Evolutionary conservation across 768 basidiomycete species (phyloP).

Genomic region (Hirschioporus abietinus): DNA sequence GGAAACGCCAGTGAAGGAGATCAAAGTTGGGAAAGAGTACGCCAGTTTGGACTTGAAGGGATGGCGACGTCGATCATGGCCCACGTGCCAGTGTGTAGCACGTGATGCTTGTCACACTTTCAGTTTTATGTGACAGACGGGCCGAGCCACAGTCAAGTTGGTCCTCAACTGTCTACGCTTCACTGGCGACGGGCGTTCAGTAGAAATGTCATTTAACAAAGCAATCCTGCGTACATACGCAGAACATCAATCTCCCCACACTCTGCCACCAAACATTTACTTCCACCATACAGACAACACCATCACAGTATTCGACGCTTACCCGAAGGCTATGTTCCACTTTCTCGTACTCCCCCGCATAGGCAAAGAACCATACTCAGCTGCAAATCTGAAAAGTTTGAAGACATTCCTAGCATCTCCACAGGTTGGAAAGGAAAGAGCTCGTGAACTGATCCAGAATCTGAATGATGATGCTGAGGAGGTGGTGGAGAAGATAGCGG

Average conservation of each 20-base stretch:
- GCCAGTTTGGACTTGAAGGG: too few relatives aligned
- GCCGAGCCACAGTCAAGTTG: not conserved
- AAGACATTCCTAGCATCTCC: slow-evolving; percentile 37
- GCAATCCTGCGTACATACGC: slow-evolving; percentile 63
- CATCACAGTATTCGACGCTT: slow-evolving; percentile 69
- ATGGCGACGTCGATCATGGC: too few relatives aligned
- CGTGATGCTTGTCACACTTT: too few relatives aligned
- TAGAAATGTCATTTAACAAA: slow-evolving; percentile 23
- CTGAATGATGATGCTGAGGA: slow-evolving; percentile 53
- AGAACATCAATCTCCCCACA: slow-evolving; percentile 36
- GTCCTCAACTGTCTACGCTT: slow-evolving; percentile 15
- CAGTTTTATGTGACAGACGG: too few relatives aligned
- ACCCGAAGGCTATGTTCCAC: slow-evolving; percentile 83
- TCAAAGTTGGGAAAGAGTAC: not conserved
- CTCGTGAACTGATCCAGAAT: slow-evolving; percentile 47
- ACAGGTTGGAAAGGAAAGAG: slow-evolving; percentile 39
- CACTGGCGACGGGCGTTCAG: not conserved
- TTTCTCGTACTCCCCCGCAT: slow-evolving; percentile 78
- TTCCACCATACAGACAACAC: slow-evolving; percentile 50
- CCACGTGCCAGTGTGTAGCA: too few relatives aligned
- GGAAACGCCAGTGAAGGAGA: too few relatives aligned
- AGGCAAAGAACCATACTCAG: slow-evolving; percentile 23
- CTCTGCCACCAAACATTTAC: slow-evolving; percentile 54
- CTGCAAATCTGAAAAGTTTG: slow-evolving; percentile 46
- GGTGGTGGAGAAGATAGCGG: slow-evolving; percentile 56